Conservation (phyloP, 495 filamentous ascomycete genomes). For the Neurospora discreta region DNA sequence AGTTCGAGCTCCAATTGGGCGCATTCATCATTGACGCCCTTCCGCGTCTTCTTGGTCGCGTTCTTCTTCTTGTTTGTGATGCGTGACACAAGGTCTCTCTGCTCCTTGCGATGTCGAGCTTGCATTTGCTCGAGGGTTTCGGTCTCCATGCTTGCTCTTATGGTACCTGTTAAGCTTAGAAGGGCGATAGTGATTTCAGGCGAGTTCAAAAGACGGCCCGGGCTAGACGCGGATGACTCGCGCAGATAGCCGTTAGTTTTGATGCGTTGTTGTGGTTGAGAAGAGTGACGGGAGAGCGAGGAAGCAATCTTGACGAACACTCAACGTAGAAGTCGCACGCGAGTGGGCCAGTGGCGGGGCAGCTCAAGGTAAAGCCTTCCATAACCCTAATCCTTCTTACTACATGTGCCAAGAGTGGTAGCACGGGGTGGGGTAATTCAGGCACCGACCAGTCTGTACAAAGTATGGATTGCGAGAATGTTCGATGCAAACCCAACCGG, state of each 20-base stretch:
- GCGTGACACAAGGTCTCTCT: conserved; percentile 68
- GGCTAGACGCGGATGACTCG: background rate
- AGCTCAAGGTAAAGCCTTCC: background rate
- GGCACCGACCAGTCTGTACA: background rate
- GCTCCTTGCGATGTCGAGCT: conserved; percentile 76
- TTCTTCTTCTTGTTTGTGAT: conserved; percentile 93
- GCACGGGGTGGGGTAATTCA: background rate
- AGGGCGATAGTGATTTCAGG: background rate
- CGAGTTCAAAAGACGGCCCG: background rate
- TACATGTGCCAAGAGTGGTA: background rate
- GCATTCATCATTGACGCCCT: conserved; percentile 78
- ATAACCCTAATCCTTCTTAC: background rate
- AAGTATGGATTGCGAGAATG: background rate
- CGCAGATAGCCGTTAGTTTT: background rate
- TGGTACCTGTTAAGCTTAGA: background rate
- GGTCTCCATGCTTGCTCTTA: conserved; percentile 13
- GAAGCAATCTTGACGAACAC: background rate
- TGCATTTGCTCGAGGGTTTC: conserved; percentile 61
- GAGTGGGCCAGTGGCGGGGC: background rate
- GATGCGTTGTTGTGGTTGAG: background rate
- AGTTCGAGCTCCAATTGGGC: conserved; percentile 58
- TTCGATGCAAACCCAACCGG: background rate
- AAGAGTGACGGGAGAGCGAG: background rate
- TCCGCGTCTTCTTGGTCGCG: conserved; percentile 91
- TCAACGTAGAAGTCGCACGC: background rate